Base-by-base conservation (phyloP, 129 eudicot genomes). In the Smallanthus sonchifolius region DNA sequence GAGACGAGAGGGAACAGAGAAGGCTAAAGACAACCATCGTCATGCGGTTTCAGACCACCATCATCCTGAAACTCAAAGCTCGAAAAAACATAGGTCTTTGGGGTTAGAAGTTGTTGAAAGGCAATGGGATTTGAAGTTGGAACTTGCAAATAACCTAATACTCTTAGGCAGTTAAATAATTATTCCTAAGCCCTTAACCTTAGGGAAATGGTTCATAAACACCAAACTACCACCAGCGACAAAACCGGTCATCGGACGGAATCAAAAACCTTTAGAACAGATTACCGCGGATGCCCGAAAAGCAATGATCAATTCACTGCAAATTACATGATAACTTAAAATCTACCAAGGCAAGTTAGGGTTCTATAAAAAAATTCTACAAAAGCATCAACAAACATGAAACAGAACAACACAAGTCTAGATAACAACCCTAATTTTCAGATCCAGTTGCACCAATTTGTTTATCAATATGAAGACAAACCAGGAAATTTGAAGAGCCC, bases 291-390 rank as follows among this genome's bases (percentile, higher is more conserved):
- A 17, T 7, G 28, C 30, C 28, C 59, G 17, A 47, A 52, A 5
- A 5, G 14, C 13, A 72, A 38, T 2, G 38, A 72, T 40, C 69
- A 73, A 57, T 75, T 48, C 63, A 63, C 63, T 44, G 49, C 70
- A 74, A 34, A 44, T 48, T 43, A 57, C 49, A 59, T 45, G 17
- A 77, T 57, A 77, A 60, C 34, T 57, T 59, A 17, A 34, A 69
- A 59, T 77, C 76, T 77, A 69, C 70, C 28, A 44, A 34, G 8
- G n/a, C 70, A 69, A 16, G 45, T 77, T 69, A 77, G 75, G 75
- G 30, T 68, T 68, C 71, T 45, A 77, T 48, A 34, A 65, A 54
- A 54, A 75, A 75, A 13, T 19, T 69, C 69, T 67, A 77, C 67
- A 76, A 56, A 42, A 43, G 51, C 75, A 77, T 37, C 56, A 10